A percentile compares a stretch with the other conserved stretches of the same genome.
Evolutionary conservation across 169 alveolate genomes (phyloP).

Genomic region (Plasmodium malariae): DNA sequence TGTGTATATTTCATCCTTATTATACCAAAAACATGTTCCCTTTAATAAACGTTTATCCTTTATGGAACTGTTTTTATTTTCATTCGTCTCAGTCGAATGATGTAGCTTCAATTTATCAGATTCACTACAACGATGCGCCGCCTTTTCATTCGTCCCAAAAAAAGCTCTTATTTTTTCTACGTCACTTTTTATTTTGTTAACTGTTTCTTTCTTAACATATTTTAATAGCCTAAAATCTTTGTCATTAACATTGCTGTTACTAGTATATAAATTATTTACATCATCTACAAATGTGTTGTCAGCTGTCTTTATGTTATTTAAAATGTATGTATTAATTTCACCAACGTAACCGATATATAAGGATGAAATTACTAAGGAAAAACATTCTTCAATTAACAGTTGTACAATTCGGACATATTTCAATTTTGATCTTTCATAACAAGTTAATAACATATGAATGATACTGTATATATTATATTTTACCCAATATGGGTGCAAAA

Average conservation of each 20-base stretch:
- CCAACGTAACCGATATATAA: conserved; percentile 71
- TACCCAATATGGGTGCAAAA: conserved; percentile 67
- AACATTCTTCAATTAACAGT: conserved; percentile 63
- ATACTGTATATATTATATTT: conserved; percentile 38
- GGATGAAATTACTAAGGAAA: conserved; percentile 27
- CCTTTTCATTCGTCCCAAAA: conserved; percentile 1
- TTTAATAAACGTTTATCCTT: conserved; percentile 4
- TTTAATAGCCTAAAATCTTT: neutral
- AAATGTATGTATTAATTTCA: conserved; percentile 48
- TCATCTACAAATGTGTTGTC: conserved; percentile 28
- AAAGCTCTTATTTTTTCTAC: conserved; percentile 4
- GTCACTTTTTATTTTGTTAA: conserved; percentile 6
- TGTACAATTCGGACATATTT: conserved; percentile 24
- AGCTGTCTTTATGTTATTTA: conserved; percentile 5
- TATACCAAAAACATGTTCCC: conserved; percentile 45
- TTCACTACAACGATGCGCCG: neutral
- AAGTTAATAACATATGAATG: conserved; percentile 24
- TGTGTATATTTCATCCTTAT: conserved; percentile 48
- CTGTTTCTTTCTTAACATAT: neutral
- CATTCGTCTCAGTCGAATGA: neutral
- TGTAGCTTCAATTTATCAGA: too few species aligned
- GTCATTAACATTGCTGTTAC: neutral
- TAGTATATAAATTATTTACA: neutral
- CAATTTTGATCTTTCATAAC: conserved; percentile 35
- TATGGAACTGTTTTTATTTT: neutral